These are phyloP conservation scores for Paramecium caudatum DNA, from an alignment of 73 alveolate species.

Conservation along the genomic window DNA sequence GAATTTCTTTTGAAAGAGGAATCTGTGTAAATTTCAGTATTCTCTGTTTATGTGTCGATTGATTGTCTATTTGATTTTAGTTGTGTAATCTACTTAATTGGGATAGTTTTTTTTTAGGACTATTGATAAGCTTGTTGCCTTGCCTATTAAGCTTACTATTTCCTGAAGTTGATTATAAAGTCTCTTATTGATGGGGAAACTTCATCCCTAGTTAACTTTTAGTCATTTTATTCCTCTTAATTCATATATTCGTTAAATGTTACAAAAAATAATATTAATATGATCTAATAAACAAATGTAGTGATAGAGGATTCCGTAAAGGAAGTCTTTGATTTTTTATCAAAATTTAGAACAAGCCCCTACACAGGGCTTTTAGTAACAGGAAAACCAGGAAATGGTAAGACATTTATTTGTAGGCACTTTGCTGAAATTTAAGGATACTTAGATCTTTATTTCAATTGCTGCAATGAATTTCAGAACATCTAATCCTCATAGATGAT, in stretches of 20 bases:
- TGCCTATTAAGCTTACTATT: background rate
- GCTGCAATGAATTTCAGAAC: background rate
- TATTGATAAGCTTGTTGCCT: background rate
- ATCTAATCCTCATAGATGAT: background rate
- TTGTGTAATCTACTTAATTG: constrained; percentile 25
- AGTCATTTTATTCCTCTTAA: background rate
- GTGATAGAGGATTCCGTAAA: background rate
- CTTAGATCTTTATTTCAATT: background rate
- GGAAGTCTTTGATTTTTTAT: background rate
- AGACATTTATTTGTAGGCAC: constrained; percentile 3
- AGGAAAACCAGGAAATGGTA: constrained; percentile 39
- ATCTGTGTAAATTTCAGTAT: background rate
- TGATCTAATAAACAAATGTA: no score
- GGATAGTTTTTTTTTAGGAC: constrained; percentile 12
- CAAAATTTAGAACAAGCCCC: background rate
- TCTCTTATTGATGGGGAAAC: constrained; percentile 43
- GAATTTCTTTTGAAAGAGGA: constrained; percentile 30
- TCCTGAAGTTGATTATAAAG: constrained; percentile 25
- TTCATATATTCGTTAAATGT: constrained; percentile 31
- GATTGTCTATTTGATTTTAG: constrained; percentile 13
- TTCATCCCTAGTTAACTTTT: constrained; percentile 21
- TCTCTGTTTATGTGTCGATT: background rate
- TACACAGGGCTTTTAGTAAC: background rate
- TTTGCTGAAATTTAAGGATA: background rate
- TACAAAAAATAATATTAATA: no score